Evolutionary conservation across 1,284 basidiomycete genomes (phyloP).

Genomic region (Cutaneotrichosporon dermatis): DNA sequence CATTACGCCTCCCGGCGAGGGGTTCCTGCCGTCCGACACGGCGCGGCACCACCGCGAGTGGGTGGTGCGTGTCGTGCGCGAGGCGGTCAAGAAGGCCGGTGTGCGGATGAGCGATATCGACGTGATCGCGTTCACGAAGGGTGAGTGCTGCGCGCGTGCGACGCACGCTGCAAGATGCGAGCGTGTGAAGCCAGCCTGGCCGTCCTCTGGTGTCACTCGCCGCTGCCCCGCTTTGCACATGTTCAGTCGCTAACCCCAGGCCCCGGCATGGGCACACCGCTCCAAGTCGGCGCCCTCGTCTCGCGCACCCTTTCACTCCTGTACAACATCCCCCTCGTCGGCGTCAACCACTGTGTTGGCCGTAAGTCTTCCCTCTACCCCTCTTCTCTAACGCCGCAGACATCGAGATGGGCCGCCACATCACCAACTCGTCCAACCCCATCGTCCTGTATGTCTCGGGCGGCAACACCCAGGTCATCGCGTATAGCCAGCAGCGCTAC

Average conservation of each 20-base stretch:
- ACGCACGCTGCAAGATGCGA: not conserved
- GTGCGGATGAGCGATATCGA: conserved; percentile 73
- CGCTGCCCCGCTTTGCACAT: not conserved
- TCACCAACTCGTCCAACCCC: conserved; percentile 91
- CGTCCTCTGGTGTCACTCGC: too few species aligned
- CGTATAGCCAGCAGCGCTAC: conserved; percentile 94
- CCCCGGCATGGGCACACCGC: conserved; percentile 96
- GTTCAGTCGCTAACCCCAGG: conserved; percentile 53
- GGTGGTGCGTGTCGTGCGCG: conserved; percentile 75
- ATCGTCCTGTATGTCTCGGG: conserved; percentile 98
- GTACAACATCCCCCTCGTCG: conserved; percentile 86
- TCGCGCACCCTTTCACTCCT: conserved; percentile 85
- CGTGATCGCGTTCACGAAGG: conserved; percentile 97
- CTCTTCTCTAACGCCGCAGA: conserved; percentile 54
- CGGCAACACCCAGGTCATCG: conserved; percentile 98
- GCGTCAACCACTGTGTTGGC: conserved; percentile 97
- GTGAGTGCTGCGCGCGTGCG: conserved; percentile 47
- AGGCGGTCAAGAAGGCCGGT: conserved; percentile 69
- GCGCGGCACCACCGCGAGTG: conserved; percentile 94
- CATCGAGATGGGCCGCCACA: conserved; percentile 96
- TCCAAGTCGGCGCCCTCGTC: conserved; percentile 93
- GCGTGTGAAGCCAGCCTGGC: too few species aligned
- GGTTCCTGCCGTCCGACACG: conserved; percentile 92
- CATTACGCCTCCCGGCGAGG: conserved; percentile 95
- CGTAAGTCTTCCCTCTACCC: conserved; percentile 58